Evolutionary conservation across 2,329 filamentous ascomycete species (phyloP).

Genomic region (Fusarium sp.): DNA sequence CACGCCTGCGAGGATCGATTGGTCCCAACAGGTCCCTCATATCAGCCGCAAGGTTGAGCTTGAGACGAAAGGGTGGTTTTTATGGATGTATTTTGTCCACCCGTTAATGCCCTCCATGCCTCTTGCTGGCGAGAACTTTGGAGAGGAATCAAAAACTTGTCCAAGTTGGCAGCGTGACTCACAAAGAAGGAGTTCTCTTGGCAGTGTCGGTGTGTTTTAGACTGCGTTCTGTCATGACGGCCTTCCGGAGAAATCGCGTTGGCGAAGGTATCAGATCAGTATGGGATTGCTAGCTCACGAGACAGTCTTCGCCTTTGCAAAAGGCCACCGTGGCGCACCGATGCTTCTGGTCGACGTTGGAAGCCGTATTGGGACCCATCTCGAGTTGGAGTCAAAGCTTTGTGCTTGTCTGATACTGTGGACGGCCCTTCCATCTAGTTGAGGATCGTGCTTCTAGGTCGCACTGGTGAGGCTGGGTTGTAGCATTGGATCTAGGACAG

Average conservation of each 20-base stretch:
- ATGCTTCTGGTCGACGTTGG: conserved; percentile 15
- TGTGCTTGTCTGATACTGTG: conserved; percentile 77
- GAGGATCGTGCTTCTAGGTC: conserved; percentile 9
- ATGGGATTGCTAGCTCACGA: conserved; percentile 21
- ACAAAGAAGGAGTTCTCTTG: conserved; percentile 73
- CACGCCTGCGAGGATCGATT: conserved; percentile 47
- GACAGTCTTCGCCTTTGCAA: conserved; percentile 26
- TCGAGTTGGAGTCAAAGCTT: conserved; percentile 93
- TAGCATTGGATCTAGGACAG: conserved; percentile 42
- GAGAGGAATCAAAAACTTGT: conserved; percentile 96
- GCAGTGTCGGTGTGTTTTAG: conserved; percentile 21
- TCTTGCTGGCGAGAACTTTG: conserved; percentile 52
- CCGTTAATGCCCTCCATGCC: conserved; percentile 72
- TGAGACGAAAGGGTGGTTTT: conserved; percentile 83
- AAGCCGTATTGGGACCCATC: conserved; percentile 78
- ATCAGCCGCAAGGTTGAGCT: conserved; percentile 52
- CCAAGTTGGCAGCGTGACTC: conserved; percentile 85
- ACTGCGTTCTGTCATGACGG: conserved; percentile 30
- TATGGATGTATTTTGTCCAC: conserved; percentile 95
- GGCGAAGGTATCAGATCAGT: conserved; percentile 36
- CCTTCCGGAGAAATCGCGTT: conserved; percentile 22
- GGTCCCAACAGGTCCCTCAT: conserved; percentile 59
- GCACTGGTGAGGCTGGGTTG: conserved; percentile 36
- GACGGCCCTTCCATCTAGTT: conserved; percentile 16
- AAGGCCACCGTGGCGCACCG: conserved; percentile 5